Base-by-base conservation (phyloP, 805 yeast genomes). In the Yamadazyma olivae region DNA sequence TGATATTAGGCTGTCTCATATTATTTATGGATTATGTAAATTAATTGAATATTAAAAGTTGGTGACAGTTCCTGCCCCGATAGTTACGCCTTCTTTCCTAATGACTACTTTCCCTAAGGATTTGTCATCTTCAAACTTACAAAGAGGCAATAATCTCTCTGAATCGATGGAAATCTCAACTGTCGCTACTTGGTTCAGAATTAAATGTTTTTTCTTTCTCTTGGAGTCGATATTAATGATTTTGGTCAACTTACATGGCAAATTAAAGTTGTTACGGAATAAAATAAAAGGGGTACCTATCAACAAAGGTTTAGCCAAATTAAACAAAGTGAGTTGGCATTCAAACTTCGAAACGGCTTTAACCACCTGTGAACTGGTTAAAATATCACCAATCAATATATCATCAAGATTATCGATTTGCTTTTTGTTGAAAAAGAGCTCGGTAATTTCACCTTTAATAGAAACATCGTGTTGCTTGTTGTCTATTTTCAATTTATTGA, bases 261-360 rank as follows among this genome's bases (percentile, higher is more conserved):
- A 75, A 28, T 81, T 78, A 17, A 78, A 71, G 39, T 86, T 80
- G 43, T 90, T 89, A 41, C 90, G 72, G 59, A 89, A 88, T 35
- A 87, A 56, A 27, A 87, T 75, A 45, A 88, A 71, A 27, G 90
- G 82, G 0, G 95, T 72, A 6, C 97, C 96, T 10, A 82, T 79
- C 27, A 89, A 61, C 30, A 89, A 59, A 0, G 96, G 96, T 45
- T 85, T 71, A 23, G 70, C 70, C 49, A 79, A 54, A 40, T 67
- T 59, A 47, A 67, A 68, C 32, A 67, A 52, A 36, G 46, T 57
- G 29, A 67, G 35, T 4, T 49, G 35, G 15, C 58, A 61, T 3
- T 43, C 48, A 36, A 68, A 59, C 14, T 44, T 50, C 34, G 50
- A 53, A 5, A 52, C 62, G 3, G 64, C 43, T 27, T 43, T 47